Conservation (phyloP, 495 filamentous ascomycete species). For the Platismatia glauca region DNA sequence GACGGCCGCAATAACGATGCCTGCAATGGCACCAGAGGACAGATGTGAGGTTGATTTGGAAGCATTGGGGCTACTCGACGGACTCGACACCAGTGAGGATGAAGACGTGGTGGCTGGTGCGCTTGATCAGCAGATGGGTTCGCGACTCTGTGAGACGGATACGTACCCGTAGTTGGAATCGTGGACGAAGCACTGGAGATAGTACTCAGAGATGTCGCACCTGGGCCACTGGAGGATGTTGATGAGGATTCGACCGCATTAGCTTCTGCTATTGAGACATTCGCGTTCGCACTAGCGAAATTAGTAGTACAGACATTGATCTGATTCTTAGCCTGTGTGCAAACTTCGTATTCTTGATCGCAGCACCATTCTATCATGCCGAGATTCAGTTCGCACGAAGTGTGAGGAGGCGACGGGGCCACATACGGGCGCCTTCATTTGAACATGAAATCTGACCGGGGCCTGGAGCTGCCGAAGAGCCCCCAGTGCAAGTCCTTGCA, state of each 20-base stretch:
- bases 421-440: neutral
- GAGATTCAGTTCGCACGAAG: neutral
- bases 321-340: neutral
- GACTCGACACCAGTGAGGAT: neutral
- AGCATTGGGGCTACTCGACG: neutral
- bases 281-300: neutral
- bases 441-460: neutral
- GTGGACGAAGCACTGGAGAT: neutral
- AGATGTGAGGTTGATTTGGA: neutral
- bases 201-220: neutral
- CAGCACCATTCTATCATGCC: neutral
- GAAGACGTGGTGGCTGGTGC: neutral
- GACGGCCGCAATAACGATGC: neutral
- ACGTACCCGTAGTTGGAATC: neutral
- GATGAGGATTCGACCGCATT: neutral
- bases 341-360: neutral
- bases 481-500: neutral
- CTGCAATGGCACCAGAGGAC: conserved; percentile 4
- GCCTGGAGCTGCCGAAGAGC: neutral
- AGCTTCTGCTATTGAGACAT: neutral
- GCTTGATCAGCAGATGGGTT: neutral
- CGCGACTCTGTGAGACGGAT: neutral
- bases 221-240: neutral
- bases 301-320: neutral
- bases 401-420: neutral